Conservation (phyloP, 352 stramenopile species). For the Globisporangium parvum region DNA sequence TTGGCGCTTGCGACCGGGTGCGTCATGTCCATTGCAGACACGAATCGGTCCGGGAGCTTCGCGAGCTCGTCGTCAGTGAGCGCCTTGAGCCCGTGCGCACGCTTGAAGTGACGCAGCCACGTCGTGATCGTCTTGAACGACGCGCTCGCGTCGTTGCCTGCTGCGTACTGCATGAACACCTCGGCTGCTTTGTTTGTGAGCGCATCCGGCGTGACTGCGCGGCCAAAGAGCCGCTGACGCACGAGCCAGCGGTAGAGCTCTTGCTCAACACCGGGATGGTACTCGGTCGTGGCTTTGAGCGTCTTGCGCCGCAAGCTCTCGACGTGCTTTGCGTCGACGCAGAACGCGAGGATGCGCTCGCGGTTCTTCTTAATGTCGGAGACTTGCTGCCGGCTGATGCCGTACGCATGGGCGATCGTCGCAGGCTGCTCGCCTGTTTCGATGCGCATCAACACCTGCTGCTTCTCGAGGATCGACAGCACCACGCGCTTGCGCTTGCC, state of each 20-base stretch:
- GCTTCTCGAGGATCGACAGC: constrained; percentile 79
- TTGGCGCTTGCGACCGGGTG: background rate
- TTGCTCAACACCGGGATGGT: constrained; percentile 73
- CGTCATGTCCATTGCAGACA: constrained; percentile 53
- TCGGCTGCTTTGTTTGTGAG: constrained; percentile 49
- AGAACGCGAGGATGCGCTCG: constrained; percentile 71
- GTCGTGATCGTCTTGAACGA: constrained; percentile 40
- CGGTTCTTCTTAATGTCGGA: constrained; percentile 87
- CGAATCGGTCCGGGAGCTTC: constrained; percentile 46
- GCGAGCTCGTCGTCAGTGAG: constrained; percentile 45
- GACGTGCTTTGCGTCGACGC: constrained; percentile 66
- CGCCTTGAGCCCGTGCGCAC: constrained; percentile 49
- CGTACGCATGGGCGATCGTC: constrained; percentile 49
- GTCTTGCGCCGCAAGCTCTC: constrained; percentile 72
- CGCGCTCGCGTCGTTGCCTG: constrained; percentile 21
- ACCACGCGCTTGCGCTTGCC: constrained; percentile 79
- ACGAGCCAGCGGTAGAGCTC: constrained; percentile 83
- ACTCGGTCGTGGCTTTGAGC: constrained; percentile 54
- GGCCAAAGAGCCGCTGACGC: constrained; percentile 46
- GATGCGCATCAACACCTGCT: constrained; percentile 72
- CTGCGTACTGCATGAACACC: constrained; percentile 65
- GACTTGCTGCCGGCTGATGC: constrained; percentile 76
- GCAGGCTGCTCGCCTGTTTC: constrained; percentile 61
- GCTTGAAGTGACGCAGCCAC: constrained; percentile 69
- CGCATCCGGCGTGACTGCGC: constrained; percentile 39